phyloP scores from a whole-genome alignment of 257 asterid genomes.

The Nicotiana noctiflora region DNA sequence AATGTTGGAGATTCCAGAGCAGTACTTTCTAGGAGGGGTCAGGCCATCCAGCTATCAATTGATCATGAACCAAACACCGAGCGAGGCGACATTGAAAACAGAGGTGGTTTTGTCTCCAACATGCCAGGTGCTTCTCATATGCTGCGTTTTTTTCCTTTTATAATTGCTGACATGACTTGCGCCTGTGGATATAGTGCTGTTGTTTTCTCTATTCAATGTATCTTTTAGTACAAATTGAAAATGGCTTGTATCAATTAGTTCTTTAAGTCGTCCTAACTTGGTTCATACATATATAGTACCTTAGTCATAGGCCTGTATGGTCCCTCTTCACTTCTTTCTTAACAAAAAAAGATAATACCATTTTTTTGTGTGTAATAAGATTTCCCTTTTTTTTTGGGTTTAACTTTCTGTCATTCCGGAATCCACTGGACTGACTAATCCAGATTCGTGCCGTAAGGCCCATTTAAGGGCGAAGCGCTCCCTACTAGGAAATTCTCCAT shows the following conservation, averaged over 20 bases:
- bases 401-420: too few species aligned
- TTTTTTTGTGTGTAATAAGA: too few species aligned
- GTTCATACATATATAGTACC: neutral
- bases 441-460: too few species aligned
- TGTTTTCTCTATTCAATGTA: neutral
- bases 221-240: neutral
- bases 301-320: neutral
- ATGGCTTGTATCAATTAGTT: neutral
- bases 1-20: slow-evolving; percentile 96
- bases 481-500: too few species aligned
- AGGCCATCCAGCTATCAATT: slow-evolving; percentile 71
- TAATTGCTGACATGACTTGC: neutral
- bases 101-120: slow-evolving; percentile 93
- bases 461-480: too few species aligned
- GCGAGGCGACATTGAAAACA: slow-evolving; percentile 67
- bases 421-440: too few species aligned
- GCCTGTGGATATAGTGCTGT: neutral
- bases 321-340: neutral
- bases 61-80: slow-evolving; percentile 93
- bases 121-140: slow-evolving; percentile 63
- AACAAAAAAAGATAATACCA: neutral
- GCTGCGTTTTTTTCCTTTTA: neutral
- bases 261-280: neutral
- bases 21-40: slow-evolving; percentile 75
- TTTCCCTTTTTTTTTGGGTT: too few species aligned